Evolutionary conservation across 345 rosid genomes (phyloP), one percentile per base, ranked within the genome.

Genomic region (Lumnitzera racemosa): DNA sequence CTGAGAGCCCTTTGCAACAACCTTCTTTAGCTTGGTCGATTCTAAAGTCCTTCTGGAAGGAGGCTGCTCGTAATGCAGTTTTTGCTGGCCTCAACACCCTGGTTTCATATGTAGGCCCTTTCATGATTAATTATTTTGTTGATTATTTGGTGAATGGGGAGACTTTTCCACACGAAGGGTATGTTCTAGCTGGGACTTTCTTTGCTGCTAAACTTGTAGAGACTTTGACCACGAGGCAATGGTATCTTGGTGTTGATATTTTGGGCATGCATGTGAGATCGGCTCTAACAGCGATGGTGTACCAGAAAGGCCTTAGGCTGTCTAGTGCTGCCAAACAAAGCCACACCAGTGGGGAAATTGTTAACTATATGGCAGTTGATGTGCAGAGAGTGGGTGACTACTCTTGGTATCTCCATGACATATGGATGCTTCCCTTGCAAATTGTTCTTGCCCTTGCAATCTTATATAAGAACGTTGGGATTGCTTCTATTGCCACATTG

Each of bases 361-460:
- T 95, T 52, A 95, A 88, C 62, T 95, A 90, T 76, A 90, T 95
- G 99, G 99, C 99, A 56, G 95, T 90, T 58, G 99, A 95, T 77
- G 97, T 95, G 51, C 99, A 95, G 73, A 85, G 97, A 61, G 74
- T 95, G 11, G 99, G 99, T 67, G 99, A 95, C 57, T 95, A 84
- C 76, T 82, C 97, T 2, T 95, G 99, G 99, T 88, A 90, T 77
- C 95, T 95, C 55, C 97, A 95, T 76, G 99, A 90, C 72, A 80
- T 90, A 70, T 95, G 99, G 99, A 90, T 95, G 99, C 97, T 95
- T 71, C 99, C 99, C 15, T 54, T 90, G 83, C 99, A 95, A 72
- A 95, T 95, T 47, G 65, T 89, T 70, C 96, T 95, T 57, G 99
- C 99, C 27, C 96, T 95, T 63, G 97, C 91, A 46, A 90, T 95